phyloP scores from a whole-genome alignment of 2,329 filamentous ascomycete genomes.

The Paecilomyces variotii region DNA sequence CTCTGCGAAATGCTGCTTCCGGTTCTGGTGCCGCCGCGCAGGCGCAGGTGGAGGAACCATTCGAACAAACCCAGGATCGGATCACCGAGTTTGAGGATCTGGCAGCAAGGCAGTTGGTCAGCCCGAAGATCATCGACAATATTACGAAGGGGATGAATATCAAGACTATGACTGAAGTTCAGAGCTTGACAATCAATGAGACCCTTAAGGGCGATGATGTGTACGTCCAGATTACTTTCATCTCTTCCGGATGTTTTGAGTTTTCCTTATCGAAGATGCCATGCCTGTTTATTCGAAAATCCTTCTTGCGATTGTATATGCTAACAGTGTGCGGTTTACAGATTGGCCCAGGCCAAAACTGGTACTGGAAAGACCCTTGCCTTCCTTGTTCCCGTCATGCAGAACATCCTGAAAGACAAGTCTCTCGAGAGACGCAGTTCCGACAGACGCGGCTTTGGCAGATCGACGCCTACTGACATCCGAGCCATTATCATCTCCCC shows the following conservation, averaged over 20 bases:
- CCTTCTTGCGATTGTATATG: constrained; percentile 6
- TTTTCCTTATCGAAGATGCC: neutral
- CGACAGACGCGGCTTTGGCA: constrained; percentile 18
- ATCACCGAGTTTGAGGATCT: constrained; percentile 35
- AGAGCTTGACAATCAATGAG: constrained; percentile 71
- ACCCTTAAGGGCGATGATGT: constrained; percentile 74
- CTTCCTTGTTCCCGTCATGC: constrained; percentile 79
- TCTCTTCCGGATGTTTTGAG: constrained; percentile 2
- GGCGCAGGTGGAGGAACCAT: constrained; percentile 9
- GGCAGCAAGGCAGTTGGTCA: constrained; percentile 40
- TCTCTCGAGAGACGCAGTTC: constrained; percentile 38
- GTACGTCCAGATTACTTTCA: constrained; percentile 44
- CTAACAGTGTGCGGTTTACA: constrained; percentile 26
- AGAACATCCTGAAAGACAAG: constrained; percentile 65
- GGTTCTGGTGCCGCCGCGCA: constrained; percentile 12
- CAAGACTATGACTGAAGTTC: constrained; percentile 85
- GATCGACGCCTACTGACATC: constrained; percentile 40
- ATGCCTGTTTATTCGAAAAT: neutral
- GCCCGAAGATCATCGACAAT: constrained; percentile 56
- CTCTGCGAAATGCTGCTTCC: constrained; percentile 16
- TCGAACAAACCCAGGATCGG: constrained; percentile 8
- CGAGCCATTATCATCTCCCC: constrained; percentile 55
- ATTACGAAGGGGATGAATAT: constrained; percentile 69
- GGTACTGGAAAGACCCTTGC: constrained; percentile 95
- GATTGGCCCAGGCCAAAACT: constrained; percentile 89